Conservation (phyloP, 176 grass and related monocot species). For the Oryza coarctata region DNA sequence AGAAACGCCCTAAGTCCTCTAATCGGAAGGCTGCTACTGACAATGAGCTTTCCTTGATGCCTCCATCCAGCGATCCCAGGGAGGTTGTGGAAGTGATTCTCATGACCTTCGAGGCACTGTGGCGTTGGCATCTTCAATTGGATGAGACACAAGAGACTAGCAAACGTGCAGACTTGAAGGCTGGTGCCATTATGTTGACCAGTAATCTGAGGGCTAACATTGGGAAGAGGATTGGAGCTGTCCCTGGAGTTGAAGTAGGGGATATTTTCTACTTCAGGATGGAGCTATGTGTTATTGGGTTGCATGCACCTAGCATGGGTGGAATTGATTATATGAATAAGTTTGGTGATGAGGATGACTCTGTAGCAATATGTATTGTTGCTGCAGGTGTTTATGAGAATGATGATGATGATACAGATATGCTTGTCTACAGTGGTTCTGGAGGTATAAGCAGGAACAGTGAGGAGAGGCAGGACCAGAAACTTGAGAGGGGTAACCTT, state of each 20-base stretch:
- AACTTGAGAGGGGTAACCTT: constrained; percentile 89
- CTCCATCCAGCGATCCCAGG: constrained; percentile 52
- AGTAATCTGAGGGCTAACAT: constrained; percentile 64
- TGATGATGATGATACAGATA: constrained; percentile 73
- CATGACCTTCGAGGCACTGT: constrained; percentile 79
- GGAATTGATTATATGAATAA: constrained; percentile 91
- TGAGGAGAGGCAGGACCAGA: constrained; percentile 72
- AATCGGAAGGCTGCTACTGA: constrained; percentile 34
- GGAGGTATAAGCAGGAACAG: constrained; percentile 67
- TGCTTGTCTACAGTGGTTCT: constrained; percentile 75
- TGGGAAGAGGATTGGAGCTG: constrained; percentile 56
- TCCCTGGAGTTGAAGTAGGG: constrained; percentile 81
- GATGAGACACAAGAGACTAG: constrained; percentile 60
- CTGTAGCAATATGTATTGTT: constrained; percentile 87
- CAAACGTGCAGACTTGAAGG: constrained; percentile 76
- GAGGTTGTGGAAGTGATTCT: constrained; percentile 68
- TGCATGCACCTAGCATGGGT: constrained; percentile 88
- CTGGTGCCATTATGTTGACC: constrained; percentile 57
- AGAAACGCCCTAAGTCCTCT: constrained; percentile 46
- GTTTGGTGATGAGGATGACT: constrained; percentile 62
- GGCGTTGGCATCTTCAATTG: constrained; percentile 80
- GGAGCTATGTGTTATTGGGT: constrained; percentile 76
- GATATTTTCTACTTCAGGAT: constrained; percentile 98
- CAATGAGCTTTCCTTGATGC: constrained; percentile 31
- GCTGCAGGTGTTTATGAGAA: constrained; percentile 90